Conservation (phyloP, 345 rosid species). For the Eucalyptus cladocalyx region DNA sequence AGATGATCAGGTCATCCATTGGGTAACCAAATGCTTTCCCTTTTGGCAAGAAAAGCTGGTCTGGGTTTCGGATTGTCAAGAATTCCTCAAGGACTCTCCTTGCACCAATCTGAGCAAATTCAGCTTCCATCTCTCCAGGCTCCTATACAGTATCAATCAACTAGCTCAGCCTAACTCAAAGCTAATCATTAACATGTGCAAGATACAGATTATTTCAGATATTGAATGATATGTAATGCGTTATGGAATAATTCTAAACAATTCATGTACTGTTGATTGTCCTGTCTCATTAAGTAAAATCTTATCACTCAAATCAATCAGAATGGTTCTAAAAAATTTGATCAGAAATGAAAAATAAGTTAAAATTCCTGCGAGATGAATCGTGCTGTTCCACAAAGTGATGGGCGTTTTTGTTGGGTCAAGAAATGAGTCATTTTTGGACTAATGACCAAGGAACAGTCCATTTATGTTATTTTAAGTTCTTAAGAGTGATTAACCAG, state of each 20-base stretch:
- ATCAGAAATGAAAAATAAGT: not conserved
- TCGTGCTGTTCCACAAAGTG: not conserved
- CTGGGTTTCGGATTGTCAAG: slow-evolving; percentile 26
- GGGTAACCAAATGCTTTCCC: slow-evolving; percentile 27
- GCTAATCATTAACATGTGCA: not conserved
- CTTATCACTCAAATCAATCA: not conserved
- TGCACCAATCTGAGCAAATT: slow-evolving; percentile 29
- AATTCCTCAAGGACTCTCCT: slow-evolving; percentile 35
- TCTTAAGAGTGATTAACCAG: not conserved
- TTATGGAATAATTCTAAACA: not conserved
- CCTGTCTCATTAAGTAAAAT: not conserved
- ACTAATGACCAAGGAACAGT: not conserved
- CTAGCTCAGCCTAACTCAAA: not conserved
- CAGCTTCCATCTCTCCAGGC: slow-evolving; percentile 57
- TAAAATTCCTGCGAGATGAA: not conserved
- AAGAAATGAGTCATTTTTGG: not conserved
- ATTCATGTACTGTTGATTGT: not conserved
- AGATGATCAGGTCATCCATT: slow-evolving; percentile 1
- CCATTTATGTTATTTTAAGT: not conserved
- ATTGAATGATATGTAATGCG: not conserved
- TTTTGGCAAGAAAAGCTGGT: slow-evolving; percentile 39
- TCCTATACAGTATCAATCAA: slow-evolving; percentile 10
- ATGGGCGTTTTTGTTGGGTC: not conserved
- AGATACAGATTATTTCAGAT: not conserved
- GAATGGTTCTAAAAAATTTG: not conserved